phyloP scores from a whole-genome alignment of 805 yeast genomes.

The Lipomyces mesembrius region DNA sequence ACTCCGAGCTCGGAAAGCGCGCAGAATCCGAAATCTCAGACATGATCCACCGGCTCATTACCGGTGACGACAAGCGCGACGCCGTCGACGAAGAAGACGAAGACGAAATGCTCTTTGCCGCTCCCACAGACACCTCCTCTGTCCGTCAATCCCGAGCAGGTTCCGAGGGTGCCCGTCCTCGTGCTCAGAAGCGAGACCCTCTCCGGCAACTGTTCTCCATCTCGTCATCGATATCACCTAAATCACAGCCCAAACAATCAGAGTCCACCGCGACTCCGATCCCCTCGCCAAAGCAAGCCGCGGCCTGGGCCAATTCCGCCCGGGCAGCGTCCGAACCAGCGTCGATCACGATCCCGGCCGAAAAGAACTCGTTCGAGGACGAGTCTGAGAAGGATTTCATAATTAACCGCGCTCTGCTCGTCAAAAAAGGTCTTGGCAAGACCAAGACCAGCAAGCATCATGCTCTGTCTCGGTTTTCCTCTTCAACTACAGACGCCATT shows the following conservation, averaged over 20 bases:
- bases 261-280: conserved; percentile 18
- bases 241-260: neutral
- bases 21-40: conserved; percentile 34
- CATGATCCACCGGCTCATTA: conserved; percentile 35
- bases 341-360: conserved; percentile 35
- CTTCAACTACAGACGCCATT: neutral
- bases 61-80: conserved; percentile 29
- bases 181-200: conserved; percentile 4
- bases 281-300: conserved; percentile 9
- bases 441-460: neutral
- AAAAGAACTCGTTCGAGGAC: conserved; percentile 33
- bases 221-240: conserved; percentile 14
- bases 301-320: neutral
- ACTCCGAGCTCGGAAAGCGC: conserved; percentile 9
- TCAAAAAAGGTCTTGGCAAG: conserved; percentile 18
- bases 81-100: conserved; percentile 33
- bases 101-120: conserved; percentile 31
- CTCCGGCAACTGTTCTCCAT: conserved; percentile 16
- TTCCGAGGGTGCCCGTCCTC: conserved; percentile 1
- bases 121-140: conserved; percentile 17
- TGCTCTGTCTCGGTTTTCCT: neutral
- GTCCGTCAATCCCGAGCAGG: conserved; percentile 19
- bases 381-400: conserved; percentile 32
- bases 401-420: conserved; percentile 28
- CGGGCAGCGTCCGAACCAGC: conserved; percentile 29